Evolutionary conservation across 495 filamentous ascomycete species (phyloP).

Genomic region (Aspergillus carlsbadensis): DNA sequence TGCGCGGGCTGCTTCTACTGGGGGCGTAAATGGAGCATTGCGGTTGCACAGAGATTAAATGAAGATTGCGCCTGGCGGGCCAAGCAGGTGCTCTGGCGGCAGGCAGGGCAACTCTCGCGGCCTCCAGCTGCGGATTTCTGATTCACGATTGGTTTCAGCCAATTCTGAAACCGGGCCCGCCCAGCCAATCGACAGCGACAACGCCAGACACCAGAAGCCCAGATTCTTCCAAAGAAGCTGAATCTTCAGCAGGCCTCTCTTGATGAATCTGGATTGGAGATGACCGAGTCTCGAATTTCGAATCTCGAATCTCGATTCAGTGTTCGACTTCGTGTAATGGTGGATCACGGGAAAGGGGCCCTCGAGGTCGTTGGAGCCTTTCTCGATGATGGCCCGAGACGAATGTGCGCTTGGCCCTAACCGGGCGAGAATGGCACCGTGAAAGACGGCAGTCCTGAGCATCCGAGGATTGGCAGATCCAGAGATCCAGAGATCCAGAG

Average conservation of each 20-base stretch:
- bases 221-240: conserved; percentile 1
- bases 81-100: background rate
- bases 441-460: background rate
- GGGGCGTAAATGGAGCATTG: conserved; percentile 25
- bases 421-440: background rate
- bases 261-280: background rate
- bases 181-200: conserved; percentile 6
- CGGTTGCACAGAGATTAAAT: conserved; percentile 25
- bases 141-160: conserved; percentile 28
- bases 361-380: too few relatives aligned
- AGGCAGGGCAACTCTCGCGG: background rate
- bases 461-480: background rate
- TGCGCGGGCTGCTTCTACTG: conserved; percentile 36
- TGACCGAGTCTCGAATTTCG: background rate
- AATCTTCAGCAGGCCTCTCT: background rate
- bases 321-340: background rate
- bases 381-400: too few relatives aligned
- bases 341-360: background rate
- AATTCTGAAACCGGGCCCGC: conserved; percentile 13
- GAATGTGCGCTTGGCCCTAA: background rate
- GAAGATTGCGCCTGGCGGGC: conserved; percentile 7
- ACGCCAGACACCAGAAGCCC: background rate
- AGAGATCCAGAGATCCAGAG: background rate
- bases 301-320: background rate
- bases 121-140: background rate